Evolutionary conservation across 768 basidiomycete genomes (phyloP).

Genomic region (Pleurotus salmoneostramineus): DNA sequence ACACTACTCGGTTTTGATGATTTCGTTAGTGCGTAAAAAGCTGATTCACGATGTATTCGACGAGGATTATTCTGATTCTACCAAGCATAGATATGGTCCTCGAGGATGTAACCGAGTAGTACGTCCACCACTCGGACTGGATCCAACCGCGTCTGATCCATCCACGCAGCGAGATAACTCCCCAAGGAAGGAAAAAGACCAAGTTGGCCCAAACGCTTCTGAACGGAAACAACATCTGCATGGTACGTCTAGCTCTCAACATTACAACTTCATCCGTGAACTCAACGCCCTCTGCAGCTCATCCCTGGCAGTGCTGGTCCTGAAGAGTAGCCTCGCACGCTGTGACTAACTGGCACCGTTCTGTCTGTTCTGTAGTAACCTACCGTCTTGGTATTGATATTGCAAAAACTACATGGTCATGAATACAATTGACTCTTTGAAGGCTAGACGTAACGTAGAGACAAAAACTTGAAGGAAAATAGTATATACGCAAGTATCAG

Average conservation of each 20-base stretch:
- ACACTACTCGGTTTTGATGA: conserved; percentile 96
- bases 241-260: conserved; percentile 52
- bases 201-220: conserved; percentile 83
- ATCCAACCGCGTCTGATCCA: too few species aligned
- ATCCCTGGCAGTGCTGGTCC: conserved; percentile 73
- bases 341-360: not conserved
- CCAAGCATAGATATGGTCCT: conserved; percentile 75
- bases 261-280: not conserved
- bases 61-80: not conserved
- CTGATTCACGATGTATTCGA: not conserved
- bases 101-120: conserved; percentile 98
- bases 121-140: conserved; percentile 30
- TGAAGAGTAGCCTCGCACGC: conserved; percentile 27
- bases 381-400: not conserved
- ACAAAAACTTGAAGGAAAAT: conserved; percentile 10
- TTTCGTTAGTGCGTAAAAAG: conserved; percentile 87
- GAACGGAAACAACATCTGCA: conserved; percentile 96
- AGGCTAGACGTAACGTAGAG: not conserved
- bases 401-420: conserved; percentile 3
- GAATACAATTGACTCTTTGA: conserved; percentile 1
- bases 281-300: conserved; percentile 35
- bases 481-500: conserved; percentile 7
- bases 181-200: conserved; percentile 76
- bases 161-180: conserved; percentile 73
- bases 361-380: not conserved